Evolutionary conservation across 148 eudicot genomes (phyloP), one percentile per base, ranked within the genome.

Genomic region (Amaranthus hypochondriacus): DNA sequence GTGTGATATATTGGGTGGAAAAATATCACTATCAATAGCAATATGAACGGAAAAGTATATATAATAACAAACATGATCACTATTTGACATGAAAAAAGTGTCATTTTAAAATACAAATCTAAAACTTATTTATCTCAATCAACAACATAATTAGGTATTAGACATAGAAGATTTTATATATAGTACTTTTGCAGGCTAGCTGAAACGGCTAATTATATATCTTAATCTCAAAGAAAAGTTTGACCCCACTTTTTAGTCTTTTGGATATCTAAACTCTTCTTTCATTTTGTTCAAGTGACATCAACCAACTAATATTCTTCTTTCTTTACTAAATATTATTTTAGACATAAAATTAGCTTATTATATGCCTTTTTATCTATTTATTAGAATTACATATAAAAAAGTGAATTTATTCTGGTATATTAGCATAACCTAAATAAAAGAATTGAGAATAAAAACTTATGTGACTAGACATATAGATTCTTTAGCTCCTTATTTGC

Each of bases 391-490:
- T 46, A 51, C 50, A 14, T 7, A 53, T 39, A 53, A 28, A 44
- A 28, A 7, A n/a, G 11, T 39, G 46, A 69, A 4, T n/a, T 39
- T 70, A 70, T 70, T 56, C 28, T 15, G 5, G 56, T 71, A 48
- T 42, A 48, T 28, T 28, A 71, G 48, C 74, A 49, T 28, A 58
- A 59, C 44, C 51, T 43, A 18, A 48, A 56, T 14, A n/a, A 18
- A 15, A 66, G 2, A 66, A 28, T 28, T 28, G 1, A 48, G 18
- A 39, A 6, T n/a, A 48, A 7, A 11, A 15, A 44, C 21, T 14
- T 71, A 58, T 48, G 44, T 71, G 74, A 71, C 47, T 71, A 58
- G 56, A 59, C 74, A 5, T 70, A 56, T 75, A 58, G 71, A 74
- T 74, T 74, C 71, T 51, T 66, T 56, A 4, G n/a, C 14, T 63